phyloP scores from a whole-genome alignment of 768 basidiomycete species.

The Antrodiella citrinella region DNA sequence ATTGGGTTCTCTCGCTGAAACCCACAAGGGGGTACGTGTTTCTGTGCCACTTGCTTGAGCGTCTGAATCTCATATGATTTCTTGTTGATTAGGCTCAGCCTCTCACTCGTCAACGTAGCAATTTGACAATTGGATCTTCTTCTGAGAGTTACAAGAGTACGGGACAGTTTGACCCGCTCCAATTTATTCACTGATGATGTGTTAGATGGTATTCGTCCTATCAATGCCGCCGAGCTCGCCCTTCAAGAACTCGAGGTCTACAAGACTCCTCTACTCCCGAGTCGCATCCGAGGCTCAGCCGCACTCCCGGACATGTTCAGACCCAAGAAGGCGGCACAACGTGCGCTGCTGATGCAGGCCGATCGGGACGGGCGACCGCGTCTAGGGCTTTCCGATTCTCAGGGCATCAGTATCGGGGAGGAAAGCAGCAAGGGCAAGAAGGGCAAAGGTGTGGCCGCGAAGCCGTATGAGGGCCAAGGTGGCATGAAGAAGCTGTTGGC shows the following conservation, averaged over 20 bases:
- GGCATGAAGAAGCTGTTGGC: conserved; percentile 74
- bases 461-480: conserved; percentile 74
- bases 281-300: conserved; percentile 38
- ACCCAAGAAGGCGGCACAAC: conserved; percentile 32
- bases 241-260: conserved; percentile 70
- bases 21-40: conserved; percentile 44
- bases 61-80: background rate
- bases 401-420: conserved; percentile 7
- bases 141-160: background rate
- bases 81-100: conserved; percentile 42
- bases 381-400: conserved; percentile 30
- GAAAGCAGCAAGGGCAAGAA: conserved; percentile 25
- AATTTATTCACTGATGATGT: conserved; percentile 15
- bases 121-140: conserved; percentile 35
- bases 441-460: conserved; percentile 44
- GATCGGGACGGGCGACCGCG: conserved; percentile 42
- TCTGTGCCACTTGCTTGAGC: too few species aligned
- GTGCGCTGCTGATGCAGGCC: conserved; percentile 50
- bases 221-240: conserved; percentile 55
- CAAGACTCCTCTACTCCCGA: conserved; percentile 70
- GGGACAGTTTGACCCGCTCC: too few species aligned
- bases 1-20: conserved; percentile 28
- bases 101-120: conserved; percentile 40
- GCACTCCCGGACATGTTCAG: conserved; percentile 58
- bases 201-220: conserved; percentile 27